Conservation (phyloP, 2,329 filamentous ascomycete genomes). For the Didymella glomerata region DNA sequence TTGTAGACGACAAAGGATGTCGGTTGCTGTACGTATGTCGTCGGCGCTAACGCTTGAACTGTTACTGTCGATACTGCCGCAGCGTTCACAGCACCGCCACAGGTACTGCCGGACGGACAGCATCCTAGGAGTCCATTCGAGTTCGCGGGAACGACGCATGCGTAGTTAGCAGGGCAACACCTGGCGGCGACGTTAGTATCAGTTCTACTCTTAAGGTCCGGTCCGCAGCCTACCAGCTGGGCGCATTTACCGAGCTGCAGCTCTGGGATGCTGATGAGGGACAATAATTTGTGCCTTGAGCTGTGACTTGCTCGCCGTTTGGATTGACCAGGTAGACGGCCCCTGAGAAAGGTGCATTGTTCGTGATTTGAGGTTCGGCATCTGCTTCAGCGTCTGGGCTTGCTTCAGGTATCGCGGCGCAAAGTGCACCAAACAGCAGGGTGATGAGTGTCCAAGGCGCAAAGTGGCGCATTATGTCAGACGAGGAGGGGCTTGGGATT, state of each 20-base stretch:
- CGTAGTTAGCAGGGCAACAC: constrained; percentile 50
- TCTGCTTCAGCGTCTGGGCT: constrained; percentile 39
- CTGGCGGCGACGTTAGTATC: constrained; percentile 25
- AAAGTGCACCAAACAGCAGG: constrained; percentile 18
- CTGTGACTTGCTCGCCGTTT: constrained; percentile 45
- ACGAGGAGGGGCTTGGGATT: neutral
- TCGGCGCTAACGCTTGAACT: constrained; percentile 42
- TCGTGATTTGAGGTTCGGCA: constrained; percentile 41
- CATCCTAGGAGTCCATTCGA: constrained; percentile 50
- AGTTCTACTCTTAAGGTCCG: too few relatives aligned
- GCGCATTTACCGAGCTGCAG: constrained; percentile 54
- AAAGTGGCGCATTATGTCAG: constrained; percentile 5
- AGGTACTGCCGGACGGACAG: constrained; percentile 48
- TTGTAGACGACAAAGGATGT: constrained; percentile 39
- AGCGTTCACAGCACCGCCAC: constrained; percentile 45
- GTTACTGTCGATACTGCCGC: constrained; percentile 49
- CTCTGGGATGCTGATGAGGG: constrained; percentile 49
- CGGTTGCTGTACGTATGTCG: constrained; percentile 42
- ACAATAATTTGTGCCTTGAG: constrained; percentile 47
- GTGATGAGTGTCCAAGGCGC: neutral
- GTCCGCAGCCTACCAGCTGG: constrained; percentile 53
- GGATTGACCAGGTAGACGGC: constrained; percentile 51
- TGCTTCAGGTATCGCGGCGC: constrained; percentile 37
- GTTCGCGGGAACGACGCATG: constrained; percentile 44
- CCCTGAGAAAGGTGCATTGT: constrained; percentile 53